phyloP scores from a whole-genome alignment of 345 rosid species.

The Mangifera indica region DNA sequence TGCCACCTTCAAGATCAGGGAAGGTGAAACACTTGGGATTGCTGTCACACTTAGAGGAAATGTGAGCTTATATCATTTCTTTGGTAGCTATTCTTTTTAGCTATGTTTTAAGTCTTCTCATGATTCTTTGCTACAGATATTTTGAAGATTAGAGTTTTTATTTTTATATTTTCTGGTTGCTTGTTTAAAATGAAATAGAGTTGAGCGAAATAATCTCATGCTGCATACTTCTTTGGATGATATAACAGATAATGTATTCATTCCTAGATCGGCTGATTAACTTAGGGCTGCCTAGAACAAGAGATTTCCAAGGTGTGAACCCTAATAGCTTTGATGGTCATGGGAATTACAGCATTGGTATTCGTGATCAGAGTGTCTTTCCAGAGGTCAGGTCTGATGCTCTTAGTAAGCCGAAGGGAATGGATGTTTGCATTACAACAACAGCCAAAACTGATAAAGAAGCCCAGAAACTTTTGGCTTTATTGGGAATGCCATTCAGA shows the following conservation, averaged over 20 bases:
- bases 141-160: not conserved
- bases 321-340: slow-evolving; percentile 90
- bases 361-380: slow-evolving; percentile 82
- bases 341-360: slow-evolving; percentile 85
- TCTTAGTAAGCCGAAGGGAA: slow-evolving; percentile 71
- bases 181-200: not conserved
- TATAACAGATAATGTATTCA: slow-evolving; percentile 76
- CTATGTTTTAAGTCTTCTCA: not conserved
- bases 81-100: not conserved
- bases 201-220: not conserved
- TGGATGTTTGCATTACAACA: slow-evolving; percentile 90
- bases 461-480: slow-evolving; percentile 69
- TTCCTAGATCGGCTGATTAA: slow-evolving; percentile 91
- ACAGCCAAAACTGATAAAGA: slow-evolving; percentile 81
- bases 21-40: slow-evolving; percentile 87
- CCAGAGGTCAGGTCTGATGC: slow-evolving; percentile 76
- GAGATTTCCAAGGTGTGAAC: slow-evolving; percentile 89
- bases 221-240: not conserved
- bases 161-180: not conserved
- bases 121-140: not conserved
- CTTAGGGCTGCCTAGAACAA: slow-evolving; percentile 85
- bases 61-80: slow-evolving; percentile 44
- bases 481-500: slow-evolving; percentile 97
- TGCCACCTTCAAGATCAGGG: slow-evolving; percentile 88
- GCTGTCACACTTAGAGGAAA: slow-evolving; percentile 90